Evolutionary conservation across 176 grass and related monocot species (phyloP).

Genomic region (Phyllostachys edulis): DNA sequence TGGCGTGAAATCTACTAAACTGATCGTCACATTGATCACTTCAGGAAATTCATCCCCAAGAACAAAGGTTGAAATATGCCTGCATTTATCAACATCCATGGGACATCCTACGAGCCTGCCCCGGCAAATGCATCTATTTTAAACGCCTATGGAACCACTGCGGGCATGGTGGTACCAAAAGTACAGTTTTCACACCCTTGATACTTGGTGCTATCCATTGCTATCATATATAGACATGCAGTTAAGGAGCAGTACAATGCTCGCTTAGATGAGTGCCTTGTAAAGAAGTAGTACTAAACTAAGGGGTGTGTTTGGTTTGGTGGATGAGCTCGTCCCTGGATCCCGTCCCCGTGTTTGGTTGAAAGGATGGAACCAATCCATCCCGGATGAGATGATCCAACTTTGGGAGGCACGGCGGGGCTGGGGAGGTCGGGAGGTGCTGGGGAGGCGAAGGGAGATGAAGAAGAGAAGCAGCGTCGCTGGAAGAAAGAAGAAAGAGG

Average conservation of each 20-base stretch:
- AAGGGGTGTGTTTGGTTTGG: too few relatives aligned
- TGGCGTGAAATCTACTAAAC: conserved; percentile 19
- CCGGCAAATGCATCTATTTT: conserved; percentile 1
- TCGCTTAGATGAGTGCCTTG: not conserved
- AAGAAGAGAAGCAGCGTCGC: too few relatives aligned
- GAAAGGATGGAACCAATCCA: too few relatives aligned
- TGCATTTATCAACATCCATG: conserved; percentile 41
- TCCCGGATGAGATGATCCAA: too few relatives aligned
- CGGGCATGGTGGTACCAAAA: conserved; percentile 38
- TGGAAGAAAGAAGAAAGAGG: too few relatives aligned
- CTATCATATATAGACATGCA: not conserved
- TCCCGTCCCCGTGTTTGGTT: too few relatives aligned
- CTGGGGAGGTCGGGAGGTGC: too few relatives aligned
- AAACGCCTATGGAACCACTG: conserved; percentile 48
- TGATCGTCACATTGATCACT: not conserved
- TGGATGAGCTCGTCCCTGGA: too few relatives aligned
- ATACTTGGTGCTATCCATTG: not conserved
- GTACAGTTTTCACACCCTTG: not conserved
- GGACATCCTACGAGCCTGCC: conserved; percentile 30
- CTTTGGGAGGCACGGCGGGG: too few relatives aligned
- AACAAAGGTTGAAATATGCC: not conserved
- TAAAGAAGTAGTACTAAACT: not conserved
- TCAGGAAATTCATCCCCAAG: not conserved
- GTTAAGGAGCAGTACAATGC: not conserved
- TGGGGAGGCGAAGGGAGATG: too few relatives aligned